Base-by-base conservation (phyloP, 306 rosid genomes). In the Glycine soja region DNA sequence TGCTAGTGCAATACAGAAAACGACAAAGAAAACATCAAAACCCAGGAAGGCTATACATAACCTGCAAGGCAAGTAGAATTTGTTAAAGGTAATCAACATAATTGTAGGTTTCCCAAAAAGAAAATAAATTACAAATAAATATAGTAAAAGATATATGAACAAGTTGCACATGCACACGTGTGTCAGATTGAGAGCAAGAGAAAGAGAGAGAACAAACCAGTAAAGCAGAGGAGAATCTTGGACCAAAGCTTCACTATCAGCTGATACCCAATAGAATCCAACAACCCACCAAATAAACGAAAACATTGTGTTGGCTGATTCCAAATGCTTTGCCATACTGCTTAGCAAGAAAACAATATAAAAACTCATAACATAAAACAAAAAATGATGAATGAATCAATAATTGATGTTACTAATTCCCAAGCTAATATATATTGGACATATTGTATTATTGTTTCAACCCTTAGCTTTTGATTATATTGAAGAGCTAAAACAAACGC, bases 271-370 rank as follows among this genome's bases (percentile, higher is more conserved):
- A 82, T 92, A 95, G 86, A 95, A 95, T 70, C 99, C 99, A 56
- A 95, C 83, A 73, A 95, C 93, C 99, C 99, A 93, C 99, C 99
- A 95, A 85, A 93, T 88, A 80, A 95, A 95, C 30, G 99, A 95
- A 82, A 95, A 95, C 97, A 93, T 89, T 56, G 99, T 93, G 86
- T 92, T 95, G 84, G 98, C 98, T 70, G 97, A 93, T 87, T 95
- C 97, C 66, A 95, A 87, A 88, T 93, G 97, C 88, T 95, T 95
- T 11, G 97, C 89, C 63, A 90, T 85, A 79, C 98, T 93, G 58
- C 84, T 83, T 19, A 42, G 54, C 52, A 1, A 56, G 16, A 42
- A 24, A 16, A 52, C 34, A 45, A 69, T 50, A 68, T 74, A 32
- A 72, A 85, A 78, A 56, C 43, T 43, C 10, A 30, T 34, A 50